These are phyloP conservation scores for Trichoderma simmonsii DNA, from an alignment of 2,329 filamentous ascomycete species.

Conservation along the genomic window DNA sequence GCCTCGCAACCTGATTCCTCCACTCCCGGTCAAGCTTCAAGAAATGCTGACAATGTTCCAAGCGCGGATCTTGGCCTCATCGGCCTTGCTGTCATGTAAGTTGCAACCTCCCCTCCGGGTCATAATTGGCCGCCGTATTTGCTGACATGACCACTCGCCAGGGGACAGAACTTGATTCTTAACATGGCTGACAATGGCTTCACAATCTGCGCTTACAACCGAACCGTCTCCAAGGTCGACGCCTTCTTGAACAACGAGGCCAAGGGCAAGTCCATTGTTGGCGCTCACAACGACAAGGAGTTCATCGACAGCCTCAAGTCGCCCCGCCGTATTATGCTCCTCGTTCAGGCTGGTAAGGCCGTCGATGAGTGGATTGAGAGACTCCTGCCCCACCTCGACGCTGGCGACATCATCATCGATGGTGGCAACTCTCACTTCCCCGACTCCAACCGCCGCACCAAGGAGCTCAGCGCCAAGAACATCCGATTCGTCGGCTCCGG, in stretches of 20 bases:
- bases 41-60: slow-evolving; percentile 55
- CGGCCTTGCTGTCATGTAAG: slow-evolving; percentile 85
- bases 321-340: slow-evolving; percentile 94
- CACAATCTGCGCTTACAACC: slow-evolving; percentile 98
- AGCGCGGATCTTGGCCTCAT: slow-evolving; percentile 90
- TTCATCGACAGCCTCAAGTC: slow-evolving; percentile 96
- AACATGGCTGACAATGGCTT: slow-evolving; percentile 90
- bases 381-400: slow-evolving; percentile 76
- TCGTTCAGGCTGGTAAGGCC: slow-evolving; percentile 96
- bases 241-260: slow-evolving; percentile 86
- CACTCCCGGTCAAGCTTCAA: slow-evolving; percentile 31
- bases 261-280: slow-evolving; percentile 93
- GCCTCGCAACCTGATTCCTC: slow-evolving; percentile 43
- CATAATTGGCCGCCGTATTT: background rate
- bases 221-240: slow-evolving; percentile 98
- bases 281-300: slow-evolving; percentile 90
- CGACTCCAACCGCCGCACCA: slow-evolving; percentile 94
- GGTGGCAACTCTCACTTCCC: slow-evolving; percentile 98
- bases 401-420: slow-evolving; percentile 98
- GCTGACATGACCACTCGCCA: slow-evolving; percentile 28
- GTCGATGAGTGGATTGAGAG: slow-evolving; percentile 99
- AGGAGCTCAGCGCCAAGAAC: slow-evolving; percentile 82
- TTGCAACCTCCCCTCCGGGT: slow-evolving; percentile 27
- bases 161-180: slow-evolving; percentile 82
- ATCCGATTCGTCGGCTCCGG: slow-evolving; percentile 94